These are phyloP conservation scores for Crucihimalaya himalaica DNA, from an alignment of 345 rosid species.

Conservation along the genomic window DNA sequence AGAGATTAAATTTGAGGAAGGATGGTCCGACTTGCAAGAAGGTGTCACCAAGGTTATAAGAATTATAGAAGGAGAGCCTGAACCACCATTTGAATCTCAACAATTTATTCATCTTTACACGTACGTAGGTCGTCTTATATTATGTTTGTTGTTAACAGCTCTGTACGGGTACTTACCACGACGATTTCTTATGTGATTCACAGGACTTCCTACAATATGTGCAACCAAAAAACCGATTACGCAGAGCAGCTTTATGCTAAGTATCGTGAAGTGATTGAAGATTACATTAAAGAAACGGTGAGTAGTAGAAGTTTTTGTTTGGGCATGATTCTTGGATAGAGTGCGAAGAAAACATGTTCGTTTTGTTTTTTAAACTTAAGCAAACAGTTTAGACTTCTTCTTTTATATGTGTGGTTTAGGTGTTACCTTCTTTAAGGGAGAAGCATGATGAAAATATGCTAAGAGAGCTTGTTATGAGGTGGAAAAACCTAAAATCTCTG, in stretches of 20 bases:
- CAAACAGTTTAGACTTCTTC: not conserved
- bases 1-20: too few relatives aligned
- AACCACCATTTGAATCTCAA: too few relatives aligned
- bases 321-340: not conserved
- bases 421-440: conserved; percentile 53
- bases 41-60: too few relatives aligned
- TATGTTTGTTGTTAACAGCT: not conserved
- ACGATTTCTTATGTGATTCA: not conserved
- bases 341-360: not conserved
- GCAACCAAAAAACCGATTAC: conserved; percentile 63
- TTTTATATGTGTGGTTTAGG: conserved; percentile 8
- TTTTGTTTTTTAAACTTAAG: too few relatives aligned
- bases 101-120: too few relatives aligned
- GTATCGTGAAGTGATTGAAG: conserved; percentile 53
- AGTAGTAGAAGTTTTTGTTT: not conserved
- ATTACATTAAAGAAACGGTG: conserved; percentile 53
- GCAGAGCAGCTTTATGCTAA: conserved; percentile 63
- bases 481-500: conserved; percentile 73
- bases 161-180: not conserved
- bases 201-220: conserved; percentile 60
- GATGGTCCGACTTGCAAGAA: too few relatives aligned
- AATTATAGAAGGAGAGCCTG: too few relatives aligned
- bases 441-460: conserved; percentile 74
- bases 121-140: too few relatives aligned
- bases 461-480: conserved; percentile 68